These are phyloP conservation scores for Chlorella sp. DNA, from an alignment of 139 green algal genomes.

Conservation along the genomic window DNA sequence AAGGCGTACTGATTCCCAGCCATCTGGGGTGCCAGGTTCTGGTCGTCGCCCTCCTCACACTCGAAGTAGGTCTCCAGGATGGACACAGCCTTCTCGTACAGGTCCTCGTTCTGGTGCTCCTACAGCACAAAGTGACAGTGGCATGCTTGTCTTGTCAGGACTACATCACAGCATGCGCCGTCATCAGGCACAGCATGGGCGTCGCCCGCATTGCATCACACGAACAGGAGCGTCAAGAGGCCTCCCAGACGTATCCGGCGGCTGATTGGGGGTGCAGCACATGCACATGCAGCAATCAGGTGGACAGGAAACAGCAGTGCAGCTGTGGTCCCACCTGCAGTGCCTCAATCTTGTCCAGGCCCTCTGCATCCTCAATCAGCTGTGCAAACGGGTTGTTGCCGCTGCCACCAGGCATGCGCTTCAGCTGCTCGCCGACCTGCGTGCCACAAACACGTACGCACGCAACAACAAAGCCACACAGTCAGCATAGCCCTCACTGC, in stretches of 20 bases:
- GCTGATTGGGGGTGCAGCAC: neutral
- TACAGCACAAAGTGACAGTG: neutral
- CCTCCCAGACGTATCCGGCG: too few species aligned
- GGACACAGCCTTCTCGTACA: slow-evolving; percentile 96
- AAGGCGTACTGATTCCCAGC: slow-evolving; percentile 11
- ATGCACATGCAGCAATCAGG: neutral
- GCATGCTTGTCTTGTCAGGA: neutral
- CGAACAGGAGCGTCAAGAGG: too few species aligned
- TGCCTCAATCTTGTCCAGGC: slow-evolving; percentile 98
- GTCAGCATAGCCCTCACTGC: too few species aligned
- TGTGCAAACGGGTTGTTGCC: slow-evolving; percentile 80
- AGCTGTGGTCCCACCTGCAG: too few species aligned
- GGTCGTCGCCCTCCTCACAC: slow-evolving; percentile 93
- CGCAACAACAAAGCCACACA: too few species aligned
- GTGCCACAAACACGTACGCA: neutral
- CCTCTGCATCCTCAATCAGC: slow-evolving; percentile 92
- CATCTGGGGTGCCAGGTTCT: slow-evolving; percentile 81
- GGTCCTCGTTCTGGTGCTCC: slow-evolving; percentile 70
- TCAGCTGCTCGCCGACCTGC: slow-evolving; percentile 50
- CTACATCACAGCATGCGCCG: too few species aligned
- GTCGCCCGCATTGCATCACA: too few species aligned
- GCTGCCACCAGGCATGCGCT: slow-evolving; percentile 35
- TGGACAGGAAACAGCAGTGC: too few species aligned
- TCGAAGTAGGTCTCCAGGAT: slow-evolving; percentile 95
- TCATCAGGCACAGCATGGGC: too few species aligned